Conservation (phyloP, 2,329 filamentous ascomycete genomes). For the Falciphora oryzae region DNA sequence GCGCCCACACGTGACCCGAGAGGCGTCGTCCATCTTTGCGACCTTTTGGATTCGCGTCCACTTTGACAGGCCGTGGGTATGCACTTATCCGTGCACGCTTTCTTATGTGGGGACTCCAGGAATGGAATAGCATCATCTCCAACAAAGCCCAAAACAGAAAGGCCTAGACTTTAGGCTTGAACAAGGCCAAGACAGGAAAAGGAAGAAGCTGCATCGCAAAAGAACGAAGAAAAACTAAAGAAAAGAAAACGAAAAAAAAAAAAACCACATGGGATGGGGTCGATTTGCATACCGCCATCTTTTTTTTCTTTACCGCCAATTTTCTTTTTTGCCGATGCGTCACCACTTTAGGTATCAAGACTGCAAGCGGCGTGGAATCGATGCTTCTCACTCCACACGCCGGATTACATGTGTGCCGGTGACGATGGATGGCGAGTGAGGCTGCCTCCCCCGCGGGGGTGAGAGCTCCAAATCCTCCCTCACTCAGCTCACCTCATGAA, state of each 20-base stretch:
- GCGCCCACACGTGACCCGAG: neutral
- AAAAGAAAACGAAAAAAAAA: no score
- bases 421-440: neutral
- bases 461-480: neutral
- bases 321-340: neutral
- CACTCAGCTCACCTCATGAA: neutral
- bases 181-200: neutral
- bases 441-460: neutral
- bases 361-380: no score
- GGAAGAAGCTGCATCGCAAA: neutral
- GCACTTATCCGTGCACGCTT: no score
- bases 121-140: neutral
- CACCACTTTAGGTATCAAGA: neutral
- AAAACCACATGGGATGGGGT: neutral
- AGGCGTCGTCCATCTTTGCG: neutral
- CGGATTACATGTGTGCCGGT: neutral
- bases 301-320: neutral
- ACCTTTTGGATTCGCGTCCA: neutral
- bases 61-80: no score
- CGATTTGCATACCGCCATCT: neutral
- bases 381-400: neutral
- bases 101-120: neutral
- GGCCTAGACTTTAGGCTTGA: neutral
- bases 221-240: neutral
- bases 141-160: neutral